Conservation (phyloP, 768 basidiomycete genomes). For the Botryobasidium botryosum region DNA sequence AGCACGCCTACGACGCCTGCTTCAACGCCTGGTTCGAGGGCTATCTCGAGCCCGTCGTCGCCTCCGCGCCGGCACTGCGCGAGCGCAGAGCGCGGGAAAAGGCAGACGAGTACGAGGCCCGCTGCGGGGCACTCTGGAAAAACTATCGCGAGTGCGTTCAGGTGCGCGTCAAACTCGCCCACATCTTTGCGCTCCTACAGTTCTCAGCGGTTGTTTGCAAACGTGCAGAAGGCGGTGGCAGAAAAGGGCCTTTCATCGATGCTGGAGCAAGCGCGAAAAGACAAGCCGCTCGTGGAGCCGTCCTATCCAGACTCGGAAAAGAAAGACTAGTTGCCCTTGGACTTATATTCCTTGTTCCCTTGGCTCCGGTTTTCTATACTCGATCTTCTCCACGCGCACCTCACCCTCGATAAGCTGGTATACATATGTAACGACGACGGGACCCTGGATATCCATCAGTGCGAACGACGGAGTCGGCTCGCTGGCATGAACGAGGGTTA, state of each 20-base stretch:
- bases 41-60: conserved; percentile 59
- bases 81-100: conserved; percentile 53
- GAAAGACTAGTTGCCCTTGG: neutral
- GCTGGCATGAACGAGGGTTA: conserved; percentile 22
- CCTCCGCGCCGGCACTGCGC: conserved; percentile 27
- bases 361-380: conserved; percentile 10
- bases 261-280: conserved; percentile 61
- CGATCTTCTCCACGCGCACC: conserved; percentile 79
- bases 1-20: conserved; percentile 80
- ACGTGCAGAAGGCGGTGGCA: conserved; percentile 61
- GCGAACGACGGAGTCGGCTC: conserved; percentile 90
- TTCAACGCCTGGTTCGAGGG: conserved; percentile 98
- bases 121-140: conserved; percentile 72
- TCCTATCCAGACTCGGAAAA: conserved; percentile 28
- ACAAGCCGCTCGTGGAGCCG: conserved; percentile 52
- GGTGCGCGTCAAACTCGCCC: conserved; percentile 29
- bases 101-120: conserved; percentile 72
- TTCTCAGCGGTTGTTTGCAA: neutral
- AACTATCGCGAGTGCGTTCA: conserved; percentile 69
- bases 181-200: neutral
- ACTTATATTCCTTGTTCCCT: conserved; percentile 9
- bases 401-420: conserved; percentile 90
- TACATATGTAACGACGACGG: conserved; percentile 92
- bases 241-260: conserved; percentile 61
- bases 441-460: conserved; percentile 93